Conservation (phyloP, 2,329 filamentous ascomycete genomes). For the Aspergillus candidus region DNA sequence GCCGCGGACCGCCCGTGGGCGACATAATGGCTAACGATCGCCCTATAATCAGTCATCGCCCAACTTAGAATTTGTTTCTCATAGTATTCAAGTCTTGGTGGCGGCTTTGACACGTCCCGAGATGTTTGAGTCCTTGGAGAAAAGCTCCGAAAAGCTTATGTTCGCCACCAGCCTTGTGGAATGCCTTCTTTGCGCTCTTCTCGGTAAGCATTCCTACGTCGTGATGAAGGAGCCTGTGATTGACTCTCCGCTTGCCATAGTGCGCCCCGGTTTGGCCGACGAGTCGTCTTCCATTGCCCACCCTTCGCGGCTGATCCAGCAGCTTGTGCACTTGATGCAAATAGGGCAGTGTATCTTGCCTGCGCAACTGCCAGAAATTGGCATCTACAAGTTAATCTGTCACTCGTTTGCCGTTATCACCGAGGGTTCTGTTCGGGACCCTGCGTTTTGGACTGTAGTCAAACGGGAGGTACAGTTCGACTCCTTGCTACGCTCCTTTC, state of each 20-base stretch:
- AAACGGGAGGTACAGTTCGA: slow-evolving; percentile 33
- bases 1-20: too few species aligned
- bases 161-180: slow-evolving; percentile 53
- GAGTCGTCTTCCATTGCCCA: slow-evolving; percentile 30
- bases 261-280: slow-evolving; percentile 20
- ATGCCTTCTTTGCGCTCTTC: slow-evolving; percentile 51
- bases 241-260: slow-evolving; percentile 12
- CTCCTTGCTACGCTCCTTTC: slow-evolving; percentile 35
- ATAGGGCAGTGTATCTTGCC: slow-evolving; percentile 16
- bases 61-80: slow-evolving; percentile 33
- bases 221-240: neutral
- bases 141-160: slow-evolving; percentile 42
- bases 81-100: slow-evolving; percentile 51
- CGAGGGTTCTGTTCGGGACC: slow-evolving; percentile 44
- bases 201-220: slow-evolving; percentile 38
- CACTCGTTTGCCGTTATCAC: slow-evolving; percentile 44
- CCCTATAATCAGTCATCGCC: slow-evolving; percentile 20
- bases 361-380: slow-evolving; percentile 11
- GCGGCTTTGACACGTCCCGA: slow-evolving; percentile 55
- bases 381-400: slow-evolving; percentile 35
- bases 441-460: slow-evolving; percentile 41
- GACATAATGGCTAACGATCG: too few species aligned
- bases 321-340: slow-evolving; percentile 32
- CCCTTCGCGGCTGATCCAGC: slow-evolving; percentile 29
- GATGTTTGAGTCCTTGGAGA: slow-evolving; percentile 44